phyloP scores from a whole-genome alignment of 768 basidiomycete species.

The Pholiota molesta region DNA sequence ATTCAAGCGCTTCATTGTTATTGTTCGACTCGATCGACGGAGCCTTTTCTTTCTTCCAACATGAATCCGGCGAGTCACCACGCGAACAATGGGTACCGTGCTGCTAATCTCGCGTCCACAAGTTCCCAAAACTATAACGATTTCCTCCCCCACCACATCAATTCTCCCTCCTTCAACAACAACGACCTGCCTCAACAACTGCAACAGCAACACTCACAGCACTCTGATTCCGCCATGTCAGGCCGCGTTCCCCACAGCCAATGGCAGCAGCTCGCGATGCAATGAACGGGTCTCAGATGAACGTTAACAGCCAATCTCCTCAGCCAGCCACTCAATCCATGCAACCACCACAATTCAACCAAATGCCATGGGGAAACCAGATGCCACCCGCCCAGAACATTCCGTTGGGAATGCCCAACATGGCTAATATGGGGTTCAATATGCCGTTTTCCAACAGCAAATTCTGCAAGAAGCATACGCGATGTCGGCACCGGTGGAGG shows the following conservation, averaged over 20 bases:
- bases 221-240: slow-evolving; percentile 22
- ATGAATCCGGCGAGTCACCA: slow-evolving; percentile 27
- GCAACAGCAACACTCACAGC: slow-evolving; percentile 22
- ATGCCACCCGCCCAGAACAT: slow-evolving; percentile 30
- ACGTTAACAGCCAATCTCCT: slow-evolving; percentile 12
- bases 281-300: slow-evolving; percentile 19
- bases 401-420: slow-evolving; percentile 32
- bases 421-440: slow-evolving; percentile 39
- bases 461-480: slow-evolving; percentile 58
- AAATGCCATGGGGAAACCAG: slow-evolving; percentile 36
- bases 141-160: slow-evolving; percentile 25
- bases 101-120: slow-evolving; percentile 35
- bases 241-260: slow-evolving; percentile 30
- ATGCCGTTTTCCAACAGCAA: slow-evolving; percentile 53
- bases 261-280: slow-evolving; percentile 30
- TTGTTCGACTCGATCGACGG: neutral
- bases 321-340: slow-evolving; percentile 15
- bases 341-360: slow-evolving; percentile 31
- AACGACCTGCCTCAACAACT: slow-evolving; percentile 1
- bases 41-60: slow-evolving; percentile 11
- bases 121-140: slow-evolving; percentile 36
- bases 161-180: slow-evolving; percentile 21
- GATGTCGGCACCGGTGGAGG: slow-evolving; percentile 54
- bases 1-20: neutral
- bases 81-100: slow-evolving; percentile 30